Conservation (phyloP, 176 grass and related monocot species). For the bread wheat (Triticum aestivum) region IWGSC_CS_RefSeq_v2.1 NC_057799.1:508275624-508276123, state of each 20-base stretch:
- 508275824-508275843: background rate
- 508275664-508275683: no score
- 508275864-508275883: background rate
- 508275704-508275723: no score
- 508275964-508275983: conserved; percentile 8
- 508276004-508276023: background rate
- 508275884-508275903: background rate
- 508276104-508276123: conserved; percentile 15
- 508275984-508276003: conserved; percentile 1
- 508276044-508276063: conserved; percentile 8
- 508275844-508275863: background rate
- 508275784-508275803: background rate
- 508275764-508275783: no score
- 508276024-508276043: conserved; percentile 14
- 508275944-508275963: background rate
- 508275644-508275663: no score
- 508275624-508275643: no score
- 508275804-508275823: no score
- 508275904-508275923: background rate
- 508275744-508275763: background rate
- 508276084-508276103: conserved; percentile 31
- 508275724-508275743: background rate
- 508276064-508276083: background rate
- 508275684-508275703: no score
- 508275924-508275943: background rate